These are phyloP conservation scores for Xylaria cubensis DNA, from an alignment of 495 filamentous ascomycete genomes.

Conservation along the genomic window DNA sequence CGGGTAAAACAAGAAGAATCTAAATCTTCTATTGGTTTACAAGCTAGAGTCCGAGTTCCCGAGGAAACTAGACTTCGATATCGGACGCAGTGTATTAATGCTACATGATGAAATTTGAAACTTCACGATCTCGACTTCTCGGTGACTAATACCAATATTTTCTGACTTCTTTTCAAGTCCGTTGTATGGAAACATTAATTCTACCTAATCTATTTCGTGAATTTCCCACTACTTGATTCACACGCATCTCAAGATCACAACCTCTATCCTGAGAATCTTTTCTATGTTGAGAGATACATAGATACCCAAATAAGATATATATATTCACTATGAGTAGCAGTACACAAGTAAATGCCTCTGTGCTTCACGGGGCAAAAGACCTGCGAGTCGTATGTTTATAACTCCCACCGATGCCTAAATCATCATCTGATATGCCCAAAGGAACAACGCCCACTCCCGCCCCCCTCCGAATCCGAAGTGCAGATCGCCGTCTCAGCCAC, in stretches of 20 bases:
- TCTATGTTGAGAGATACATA: neutral
- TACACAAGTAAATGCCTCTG: conserved; percentile 62
- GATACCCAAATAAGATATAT: neutral
- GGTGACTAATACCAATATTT: neutral
- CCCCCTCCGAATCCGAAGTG: conserved; percentile 58
- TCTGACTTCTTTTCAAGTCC: neutral
- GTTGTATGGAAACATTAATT: neutral
- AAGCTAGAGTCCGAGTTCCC: neutral
- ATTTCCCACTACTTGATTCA: neutral
- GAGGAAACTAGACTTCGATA: neutral
- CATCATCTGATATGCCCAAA: conserved; percentile 30
- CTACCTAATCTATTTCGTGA: neutral
- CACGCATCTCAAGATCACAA: neutral
- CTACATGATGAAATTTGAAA: neutral
- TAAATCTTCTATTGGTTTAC: neutral
- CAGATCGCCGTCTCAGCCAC: conserved; percentile 65
- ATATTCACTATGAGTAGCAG: conserved; percentile 25
- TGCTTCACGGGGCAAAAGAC: conserved; percentile 73
- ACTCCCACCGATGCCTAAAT: too few relatives aligned
- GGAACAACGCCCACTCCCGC: conserved; percentile 54
- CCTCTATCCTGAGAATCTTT: neutral
- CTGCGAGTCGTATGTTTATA: conserved; percentile 63
- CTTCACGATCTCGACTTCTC: conserved; percentile 10
- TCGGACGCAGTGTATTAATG: neutral
- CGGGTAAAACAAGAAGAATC: neutral